Conservation (phyloP, 768 basidiomycete genomes). For the Russula compacta region DNA sequence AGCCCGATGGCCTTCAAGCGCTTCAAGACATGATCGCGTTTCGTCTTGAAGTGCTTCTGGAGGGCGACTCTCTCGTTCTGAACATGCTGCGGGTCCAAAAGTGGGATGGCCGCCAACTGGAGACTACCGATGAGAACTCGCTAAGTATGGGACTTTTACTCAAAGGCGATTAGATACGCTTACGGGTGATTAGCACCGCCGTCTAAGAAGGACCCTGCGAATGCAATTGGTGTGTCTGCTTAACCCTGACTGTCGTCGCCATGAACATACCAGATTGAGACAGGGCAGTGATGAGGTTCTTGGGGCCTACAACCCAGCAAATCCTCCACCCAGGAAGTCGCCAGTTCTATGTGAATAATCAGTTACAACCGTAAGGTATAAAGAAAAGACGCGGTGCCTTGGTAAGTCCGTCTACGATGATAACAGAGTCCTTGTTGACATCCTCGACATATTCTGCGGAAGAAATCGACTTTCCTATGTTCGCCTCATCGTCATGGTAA, state of each 20-base stretch:
- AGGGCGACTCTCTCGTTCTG: slow-evolving; percentile 71
- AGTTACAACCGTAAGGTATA: slow-evolving; percentile 9
- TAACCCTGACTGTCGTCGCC: background rate
- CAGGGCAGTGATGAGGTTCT: slow-evolving; percentile 78
- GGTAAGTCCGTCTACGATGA: slow-evolving; percentile 88
- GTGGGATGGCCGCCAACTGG: slow-evolving; percentile 80
- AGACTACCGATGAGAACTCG: slow-evolving; percentile 36
- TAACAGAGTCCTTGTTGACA: slow-evolving; percentile 75
- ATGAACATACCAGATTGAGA: slow-evolving; percentile 65
- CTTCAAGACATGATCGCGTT: slow-evolving; percentile 81
- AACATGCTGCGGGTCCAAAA: slow-evolving; percentile 67
- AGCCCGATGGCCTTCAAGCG: slow-evolving; percentile 74
- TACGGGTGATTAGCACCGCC: slow-evolving; percentile 93
- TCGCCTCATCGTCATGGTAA: slow-evolving; percentile 68
- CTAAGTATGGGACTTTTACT: background rate
- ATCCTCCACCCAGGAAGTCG: slow-evolving; percentile 91
- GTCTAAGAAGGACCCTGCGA: slow-evolving; percentile 78
- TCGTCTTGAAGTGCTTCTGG: slow-evolving; percentile 83
- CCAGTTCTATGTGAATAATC: slow-evolving; percentile 59
- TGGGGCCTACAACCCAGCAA: slow-evolving; percentile 91
- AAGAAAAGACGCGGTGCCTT: slow-evolving; percentile 43
- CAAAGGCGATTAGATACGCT: slow-evolving; percentile 23
- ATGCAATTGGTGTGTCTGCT: background rate
- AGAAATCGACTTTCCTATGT: slow-evolving; percentile 70
- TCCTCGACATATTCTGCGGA: slow-evolving; percentile 80